Conservation (phyloP, 352 stramenopile genomes). For the Elongisporangium prolatum region DNA sequence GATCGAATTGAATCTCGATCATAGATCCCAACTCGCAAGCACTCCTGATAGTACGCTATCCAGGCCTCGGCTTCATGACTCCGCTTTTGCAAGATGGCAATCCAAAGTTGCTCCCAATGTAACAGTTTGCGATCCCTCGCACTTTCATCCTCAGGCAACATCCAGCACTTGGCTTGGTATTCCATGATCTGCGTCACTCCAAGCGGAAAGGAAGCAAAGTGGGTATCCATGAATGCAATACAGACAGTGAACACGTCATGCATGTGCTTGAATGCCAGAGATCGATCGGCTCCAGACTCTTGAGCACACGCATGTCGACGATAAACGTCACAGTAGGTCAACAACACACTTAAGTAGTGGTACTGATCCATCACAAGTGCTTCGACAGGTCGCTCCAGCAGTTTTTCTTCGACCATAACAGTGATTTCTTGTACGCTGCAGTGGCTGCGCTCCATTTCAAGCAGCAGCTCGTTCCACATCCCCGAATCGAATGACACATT, state of each 20-base stretch:
- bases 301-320: constrained; percentile 17
- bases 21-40: constrained; percentile 13
- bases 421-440: constrained; percentile 12
- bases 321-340: constrained; percentile 39
- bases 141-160: constrained; percentile 6
- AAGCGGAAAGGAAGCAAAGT: constrained; percentile 30
- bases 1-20: constrained; percentile 18
- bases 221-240: constrained; percentile 23
- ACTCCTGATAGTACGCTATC: constrained; percentile 44
- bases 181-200: constrained; percentile 27
- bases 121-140: constrained; percentile 4
- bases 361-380: constrained; percentile 49
- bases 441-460: constrained; percentile 35
- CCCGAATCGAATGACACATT: constrained; percentile 68
- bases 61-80: constrained; percentile 26
- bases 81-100: constrained; percentile 16
- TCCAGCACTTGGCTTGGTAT: constrained; percentile 47
- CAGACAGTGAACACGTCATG: constrained; percentile 26
- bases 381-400: constrained; percentile 22
- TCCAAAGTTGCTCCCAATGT: constrained; percentile 32
- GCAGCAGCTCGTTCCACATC: constrained; percentile 47
- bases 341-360: constrained; percentile 40
- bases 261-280: constrained; percentile 4
- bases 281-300: background rate
- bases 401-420: constrained; percentile 15